Base-by-base conservation (phyloP, 192 early-diverging fungal genomes). In the Backusella liffmaniae region DNA sequence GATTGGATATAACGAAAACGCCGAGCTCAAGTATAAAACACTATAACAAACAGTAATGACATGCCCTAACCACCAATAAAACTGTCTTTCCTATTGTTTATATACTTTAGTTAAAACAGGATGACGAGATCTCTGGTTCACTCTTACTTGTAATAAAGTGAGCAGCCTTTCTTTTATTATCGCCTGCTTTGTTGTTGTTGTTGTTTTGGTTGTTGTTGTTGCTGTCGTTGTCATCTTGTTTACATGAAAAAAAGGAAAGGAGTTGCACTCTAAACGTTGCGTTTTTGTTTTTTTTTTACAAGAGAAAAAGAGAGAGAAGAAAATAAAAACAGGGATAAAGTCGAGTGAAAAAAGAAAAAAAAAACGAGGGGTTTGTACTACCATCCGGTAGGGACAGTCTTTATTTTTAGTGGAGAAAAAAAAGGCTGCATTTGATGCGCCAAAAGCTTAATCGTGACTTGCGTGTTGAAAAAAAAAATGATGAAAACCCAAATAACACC, bases 1-100 rank as follows among this genome's bases (percentile, higher is more conserved):
- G 65, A 81, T 79, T 37, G 75, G 74, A 72, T 80, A 77, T 59
- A 85, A 78, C 1, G 81, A 80, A 18, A 84, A 39, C 36, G 79
- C 80, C 49, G 83, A 84, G n/a, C 79, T 74, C 16, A 85, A 21
- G 72, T 84, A 88, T 15, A 86, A 71, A 2, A 69, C 32, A 32
- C 77, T 72, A 49, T 83, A 80, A 49, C 77, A 66, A 42, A 86
- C 74, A 62, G 84, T 29, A 44, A 44, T 66, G 46, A 85, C 74
- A 83, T 88, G 86, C 7, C 86, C 86, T 34, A 82, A 70, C 80
- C 80, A 88, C 86, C 86, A 88, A 16, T 80, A 79, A 71, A 88
- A 88, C 76, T 86, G 86, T 23, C 78, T 82, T 34, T 85, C 80
- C 86, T 88, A 32, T 69, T 68, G 2, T 15, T 18, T 32, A 16